These are phyloP conservation scores for Coemansia sp. DNA, from an alignment of 192 early-diverging fungal genomes.

Conservation along the genomic window DNA sequence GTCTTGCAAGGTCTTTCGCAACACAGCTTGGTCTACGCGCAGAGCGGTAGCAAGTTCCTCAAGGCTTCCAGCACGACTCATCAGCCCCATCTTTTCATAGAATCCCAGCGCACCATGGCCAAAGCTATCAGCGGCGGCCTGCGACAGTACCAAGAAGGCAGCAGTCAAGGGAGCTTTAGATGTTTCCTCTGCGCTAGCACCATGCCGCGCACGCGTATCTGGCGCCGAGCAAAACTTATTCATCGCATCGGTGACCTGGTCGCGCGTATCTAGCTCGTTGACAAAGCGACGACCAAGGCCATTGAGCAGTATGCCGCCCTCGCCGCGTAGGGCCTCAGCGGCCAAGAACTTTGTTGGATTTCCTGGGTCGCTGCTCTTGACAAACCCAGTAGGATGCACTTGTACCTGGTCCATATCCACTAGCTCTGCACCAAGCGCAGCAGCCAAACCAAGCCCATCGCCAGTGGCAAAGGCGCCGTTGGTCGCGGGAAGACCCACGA, in stretches of 20 bases:
- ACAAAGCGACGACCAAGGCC: conserved; percentile 86
- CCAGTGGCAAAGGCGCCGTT: conserved; percentile 95
- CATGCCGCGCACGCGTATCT: conserved; percentile 20
- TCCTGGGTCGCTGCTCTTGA: conserved; percentile 85
- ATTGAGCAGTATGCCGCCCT: conserved; percentile 83
- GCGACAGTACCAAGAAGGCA: conserved; percentile 52
- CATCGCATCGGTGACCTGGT: conserved; percentile 90
- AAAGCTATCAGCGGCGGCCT: conserved; percentile 44
- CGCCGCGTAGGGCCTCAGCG: conserved; percentile 94
- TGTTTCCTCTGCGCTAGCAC: neutral
- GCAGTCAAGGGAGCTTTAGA: conserved; percentile 18
- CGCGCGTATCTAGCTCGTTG: conserved; percentile 92
- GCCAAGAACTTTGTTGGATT: conserved; percentile 94
- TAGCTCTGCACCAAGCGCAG: conserved; percentile 77
- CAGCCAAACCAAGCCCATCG: conserved; percentile 90
- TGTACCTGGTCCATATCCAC: conserved; percentile 97
- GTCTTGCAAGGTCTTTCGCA: conserved; percentile 41
- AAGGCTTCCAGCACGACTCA: conserved; percentile 23
- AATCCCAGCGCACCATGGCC: conserved; percentile 50
- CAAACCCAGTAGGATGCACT: conserved; percentile 96
- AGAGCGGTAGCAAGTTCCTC: conserved; percentile 25
- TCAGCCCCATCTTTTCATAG: conserved; percentile 50
- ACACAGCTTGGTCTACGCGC: conserved; percentile 53
- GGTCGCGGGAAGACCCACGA: conserved; percentile 78
- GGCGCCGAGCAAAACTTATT: conserved; percentile 61